Percentiles rank a stretch among this genome's conserved stretches.
Conservation (phyloP, 495 filamentous ascomycete genomes). For the Lineolata rhizophorae region DNA sequence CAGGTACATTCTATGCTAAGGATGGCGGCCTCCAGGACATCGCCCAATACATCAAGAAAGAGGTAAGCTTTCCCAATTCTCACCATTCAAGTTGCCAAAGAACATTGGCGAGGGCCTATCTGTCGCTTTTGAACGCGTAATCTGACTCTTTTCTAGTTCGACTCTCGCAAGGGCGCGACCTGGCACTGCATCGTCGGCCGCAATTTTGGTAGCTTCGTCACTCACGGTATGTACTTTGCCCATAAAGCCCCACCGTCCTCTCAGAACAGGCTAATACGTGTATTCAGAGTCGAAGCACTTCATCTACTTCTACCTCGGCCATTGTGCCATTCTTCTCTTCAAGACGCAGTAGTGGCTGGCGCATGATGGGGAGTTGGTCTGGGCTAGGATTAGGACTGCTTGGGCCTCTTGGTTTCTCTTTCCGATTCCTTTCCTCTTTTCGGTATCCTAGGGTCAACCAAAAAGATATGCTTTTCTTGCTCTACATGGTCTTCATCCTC, state of each 20-base stretch:
- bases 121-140: too few relatives aligned
- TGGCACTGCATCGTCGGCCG: constrained; percentile 98
- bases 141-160: constrained; percentile 41
- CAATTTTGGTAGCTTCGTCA: constrained; percentile 98
- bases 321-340: constrained; percentile 95
- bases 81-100: background rate
- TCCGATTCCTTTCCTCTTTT: background rate
- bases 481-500: too few relatives aligned
- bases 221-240: constrained; percentile 48
- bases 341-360: constrained; percentile 83
- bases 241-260: constrained; percentile 2
- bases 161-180: constrained; percentile 75
- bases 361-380: too few relatives aligned
- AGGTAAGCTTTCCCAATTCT: constrained; percentile 28
- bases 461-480: too few relatives aligned
- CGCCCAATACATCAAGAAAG: constrained; percentile 91
- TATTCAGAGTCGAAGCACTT: constrained; percentile 89
- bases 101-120: too few relatives aligned
- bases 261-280: background rate
- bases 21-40: too few relatives aligned
- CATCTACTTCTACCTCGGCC: constrained; percentile 99
- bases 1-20: too few relatives aligned
- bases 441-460: too few relatives aligned
- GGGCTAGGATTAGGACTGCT: background rate
- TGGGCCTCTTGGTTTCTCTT: background rate